A percentile compares a stretch with the other conserved stretches of the same genome.
These are phyloP conservation scores for Brassica carinata DNA, from an alignment of 345 rosid genomes.

Conservation along the genomic window DNA sequence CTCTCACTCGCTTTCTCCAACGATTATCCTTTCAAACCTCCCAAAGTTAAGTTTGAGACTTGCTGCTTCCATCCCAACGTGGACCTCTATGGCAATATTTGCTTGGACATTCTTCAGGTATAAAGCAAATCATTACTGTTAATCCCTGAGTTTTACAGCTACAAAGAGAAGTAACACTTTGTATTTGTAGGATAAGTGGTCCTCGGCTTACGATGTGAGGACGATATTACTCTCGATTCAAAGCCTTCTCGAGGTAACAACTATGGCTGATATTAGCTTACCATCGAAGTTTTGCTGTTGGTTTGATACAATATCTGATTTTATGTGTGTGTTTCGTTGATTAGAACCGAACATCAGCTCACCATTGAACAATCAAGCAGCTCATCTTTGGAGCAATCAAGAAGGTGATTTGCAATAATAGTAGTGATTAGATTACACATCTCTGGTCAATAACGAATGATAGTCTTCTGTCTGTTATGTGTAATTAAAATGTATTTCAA, in stretches of 20 bases:
- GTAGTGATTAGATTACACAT: too few species aligned
- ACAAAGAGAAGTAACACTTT: constrained; percentile 13
- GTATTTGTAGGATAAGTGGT: constrained; percentile 95
- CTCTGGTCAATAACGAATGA: background rate
- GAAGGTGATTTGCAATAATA: constrained; percentile 59
- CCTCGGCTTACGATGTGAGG: constrained; percentile 96
- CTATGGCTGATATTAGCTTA: background rate
- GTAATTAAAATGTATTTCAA: too few species aligned
- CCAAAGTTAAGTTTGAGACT: constrained; percentile 89
- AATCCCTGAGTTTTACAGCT: background rate
- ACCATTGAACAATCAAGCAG: constrained; percentile 91
- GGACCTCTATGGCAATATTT: constrained; percentile 81
- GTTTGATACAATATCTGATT: background rate
- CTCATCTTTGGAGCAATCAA: constrained; percentile 94
- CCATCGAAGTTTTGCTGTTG: background rate
- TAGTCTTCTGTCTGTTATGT: background rate
- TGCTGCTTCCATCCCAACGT: constrained; percentile 96
- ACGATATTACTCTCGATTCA: constrained; percentile 84
- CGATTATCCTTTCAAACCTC: constrained; percentile 92
- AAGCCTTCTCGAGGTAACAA: constrained; percentile 81
- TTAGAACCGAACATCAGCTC: constrained; percentile 91
- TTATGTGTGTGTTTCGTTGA: constrained; percentile 2
- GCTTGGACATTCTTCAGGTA: constrained; percentile 99
- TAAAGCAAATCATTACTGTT: background rate
- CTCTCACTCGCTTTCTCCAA: constrained; percentile 73